Percentiles rank a stretch among this genome's conserved stretches.
Evolutionary conservation across 2,329 filamentous ascomycete genomes (phyloP).

Genomic region (Thielaviopsis populi): DNA sequence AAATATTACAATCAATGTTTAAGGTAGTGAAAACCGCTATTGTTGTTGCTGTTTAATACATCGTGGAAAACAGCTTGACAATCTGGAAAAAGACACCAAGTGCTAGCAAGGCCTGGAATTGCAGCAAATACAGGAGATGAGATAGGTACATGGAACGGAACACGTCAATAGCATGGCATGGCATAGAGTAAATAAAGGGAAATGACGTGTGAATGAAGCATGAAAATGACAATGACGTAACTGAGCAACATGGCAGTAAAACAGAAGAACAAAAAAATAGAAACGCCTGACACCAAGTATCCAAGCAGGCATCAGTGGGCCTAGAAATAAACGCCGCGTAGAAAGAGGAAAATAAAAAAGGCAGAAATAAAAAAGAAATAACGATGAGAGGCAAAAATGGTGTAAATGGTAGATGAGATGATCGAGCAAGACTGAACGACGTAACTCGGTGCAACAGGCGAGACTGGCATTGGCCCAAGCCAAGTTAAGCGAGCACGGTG

Average conservation of each 20-base stretch:
- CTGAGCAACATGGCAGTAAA: background rate
- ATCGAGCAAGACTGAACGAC: background rate
- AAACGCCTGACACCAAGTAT: constrained; percentile 1
- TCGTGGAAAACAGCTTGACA: too few relatives aligned
- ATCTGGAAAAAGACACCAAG: background rate
- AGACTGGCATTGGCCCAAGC: background rate
- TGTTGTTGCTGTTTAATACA: too few relatives aligned
- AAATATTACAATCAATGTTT: too few relatives aligned
- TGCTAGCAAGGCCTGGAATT: background rate
- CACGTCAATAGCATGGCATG: background rate
- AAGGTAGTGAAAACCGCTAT: too few relatives aligned
- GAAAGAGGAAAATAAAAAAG: background rate
- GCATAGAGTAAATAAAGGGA: background rate
- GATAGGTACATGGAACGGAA: background rate
- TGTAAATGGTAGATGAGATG: background rate
- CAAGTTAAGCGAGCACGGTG: background rate
- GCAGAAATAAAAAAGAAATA: background rate
- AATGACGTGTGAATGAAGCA: background rate
- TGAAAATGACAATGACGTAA: background rate
- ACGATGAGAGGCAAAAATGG: background rate
- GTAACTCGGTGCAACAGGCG: background rate
- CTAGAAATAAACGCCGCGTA: constrained; percentile 3
- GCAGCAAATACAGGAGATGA: background rate
- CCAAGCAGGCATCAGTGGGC: background rate
- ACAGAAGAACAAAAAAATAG: background rate